phyloP scores from a whole-genome alignment of 768 basidiomycete species.

The Mycena galopus region DNA sequence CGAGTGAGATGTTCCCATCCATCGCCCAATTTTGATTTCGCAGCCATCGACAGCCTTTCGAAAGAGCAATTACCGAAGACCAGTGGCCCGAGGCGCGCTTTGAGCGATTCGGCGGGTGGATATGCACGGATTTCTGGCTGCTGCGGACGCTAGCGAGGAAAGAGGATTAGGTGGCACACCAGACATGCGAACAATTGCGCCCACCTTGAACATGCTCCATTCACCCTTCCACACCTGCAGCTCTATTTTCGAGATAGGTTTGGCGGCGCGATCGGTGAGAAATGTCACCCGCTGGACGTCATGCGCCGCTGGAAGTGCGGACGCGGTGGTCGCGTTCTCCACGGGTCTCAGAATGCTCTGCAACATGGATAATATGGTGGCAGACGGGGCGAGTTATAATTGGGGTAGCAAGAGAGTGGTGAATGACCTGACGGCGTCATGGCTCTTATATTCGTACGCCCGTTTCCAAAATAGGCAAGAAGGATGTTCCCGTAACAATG shows the following conservation, averaged over 20 bases:
- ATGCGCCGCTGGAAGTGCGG: not conserved
- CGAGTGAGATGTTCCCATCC: conserved; percentile 9
- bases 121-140: not conserved
- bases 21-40: not conserved
- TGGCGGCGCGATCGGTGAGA: conserved; percentile 6
- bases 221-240: conserved; percentile 15
- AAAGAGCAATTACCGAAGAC: not conserved
- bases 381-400: too few relatives aligned
- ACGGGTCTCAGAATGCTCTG: conserved; percentile 7
- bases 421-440: too few relatives aligned
- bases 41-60: not conserved
- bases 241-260: conserved; percentile 16
- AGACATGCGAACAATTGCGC: not conserved
- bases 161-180: not conserved
- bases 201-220: conserved; percentile 6
- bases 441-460: too few relatives aligned
- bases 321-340: not conserved
- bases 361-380: not conserved
- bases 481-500: not conserved
- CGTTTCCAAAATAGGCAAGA: too few relatives aligned
- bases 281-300: conserved; percentile 17
- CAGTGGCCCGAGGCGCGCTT: not conserved
- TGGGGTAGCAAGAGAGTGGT: too few relatives aligned
- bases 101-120: not conserved
- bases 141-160: conserved; percentile 1